Base-by-base conservation (phyloP, 805 yeast genomes). In the Metschnikowia borealis region DNA sequence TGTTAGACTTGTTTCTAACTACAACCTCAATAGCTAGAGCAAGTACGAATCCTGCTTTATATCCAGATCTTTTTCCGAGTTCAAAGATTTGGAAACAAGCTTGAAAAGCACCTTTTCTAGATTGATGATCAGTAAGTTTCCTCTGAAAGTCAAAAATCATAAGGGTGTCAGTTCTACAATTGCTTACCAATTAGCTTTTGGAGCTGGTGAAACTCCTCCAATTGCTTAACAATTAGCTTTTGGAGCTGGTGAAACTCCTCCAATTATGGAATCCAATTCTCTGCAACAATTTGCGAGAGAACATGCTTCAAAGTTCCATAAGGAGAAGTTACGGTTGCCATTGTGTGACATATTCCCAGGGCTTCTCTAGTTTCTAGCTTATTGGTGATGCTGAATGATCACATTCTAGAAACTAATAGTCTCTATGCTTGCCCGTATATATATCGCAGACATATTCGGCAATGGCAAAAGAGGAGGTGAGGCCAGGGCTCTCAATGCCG, bases 401-500 rank as follows among this genome's bases (percentile, higher is more conserved):
- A 7, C 10, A 8, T 26, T 3, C 10, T 5, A 10, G 11, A 26
- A 26, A 8, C 5, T 21, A n/a, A 14, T 38, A 21, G 4, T 20
- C 31, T n/a, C 5, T 33, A 10, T 13, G 29, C n/a, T 33, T 33
- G 29, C 45, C 45, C 31, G 20, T 21, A 21, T 42, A 69, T 3
- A 70, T 57, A 21, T 64, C 61, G 34, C 59, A 55, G 6, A 90
- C 96, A 59, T 86, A 77, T 60, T 84, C 86, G 0, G 83, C 96
- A 51, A 90, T 89, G 0, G 92, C 96, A 82, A 88, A 71, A 3
- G 90, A 73, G 0, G 94, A 69, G 2, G 97, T 90, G 51, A 90
- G 71, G 0, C 97, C 97, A 0, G 97, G 97, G 60, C 94, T 85
- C 63, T 90, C 97, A 13, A 90, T 89, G 0, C 92, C 95, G 39